A percentile compares a stretch with the other conserved stretches of the same genome.
Conservation (phyloP, 257 asterid species). For the Ilex asprella region DNA sequence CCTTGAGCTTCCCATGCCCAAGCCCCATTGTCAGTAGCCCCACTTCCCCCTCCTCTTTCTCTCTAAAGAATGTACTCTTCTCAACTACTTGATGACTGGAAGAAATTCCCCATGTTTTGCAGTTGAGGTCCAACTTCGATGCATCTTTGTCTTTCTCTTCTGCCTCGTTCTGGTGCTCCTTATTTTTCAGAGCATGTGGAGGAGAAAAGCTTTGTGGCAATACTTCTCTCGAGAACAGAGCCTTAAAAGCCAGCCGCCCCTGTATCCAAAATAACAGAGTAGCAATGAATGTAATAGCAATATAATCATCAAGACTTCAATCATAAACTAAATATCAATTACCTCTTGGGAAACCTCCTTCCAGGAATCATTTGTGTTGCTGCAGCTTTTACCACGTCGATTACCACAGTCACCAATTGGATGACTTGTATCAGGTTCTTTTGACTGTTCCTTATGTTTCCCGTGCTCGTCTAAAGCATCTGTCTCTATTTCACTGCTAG, state of each 20-base stretch:
- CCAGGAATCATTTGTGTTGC: slow-evolving; percentile 56
- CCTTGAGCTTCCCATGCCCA: slow-evolving; percentile 48
- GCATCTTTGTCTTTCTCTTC: slow-evolving; percentile 20
- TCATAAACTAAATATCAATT: slow-evolving; percentile 9
- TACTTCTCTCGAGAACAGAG: slow-evolving; percentile 74
- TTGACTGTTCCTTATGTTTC: slow-evolving; percentile 39
- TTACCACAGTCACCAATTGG: slow-evolving; percentile 38
- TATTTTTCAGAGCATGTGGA: slow-evolving; percentile 37
- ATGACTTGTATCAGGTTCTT: slow-evolving; percentile 39
- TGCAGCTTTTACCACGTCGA: slow-evolving; percentile 63
- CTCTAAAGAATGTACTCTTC: slow-evolving; percentile 17
- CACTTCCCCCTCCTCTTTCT: slow-evolving; percentile 34
- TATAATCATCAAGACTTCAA: not conserved
- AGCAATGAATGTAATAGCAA: not conserved
- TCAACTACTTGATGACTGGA: slow-evolving; percentile 23
- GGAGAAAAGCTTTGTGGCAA: slow-evolving; percentile 92
- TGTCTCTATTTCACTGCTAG: slow-evolving; percentile 89
- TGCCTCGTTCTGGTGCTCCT: slow-evolving; percentile 19
- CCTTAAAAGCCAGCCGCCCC: slow-evolving; percentile 89
- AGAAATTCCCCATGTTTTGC: slow-evolving; percentile 23
- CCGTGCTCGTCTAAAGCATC: slow-evolving; percentile 58
- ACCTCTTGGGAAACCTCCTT: slow-evolving; percentile 96
- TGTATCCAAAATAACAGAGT: slow-evolving; percentile 26
- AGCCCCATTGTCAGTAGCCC: slow-evolving; percentile 36
- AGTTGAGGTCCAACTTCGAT: slow-evolving; percentile 35